phyloP scores from a whole-genome alignment of 805 yeast species.

The Starmerella potacharoeniae region DNA sequence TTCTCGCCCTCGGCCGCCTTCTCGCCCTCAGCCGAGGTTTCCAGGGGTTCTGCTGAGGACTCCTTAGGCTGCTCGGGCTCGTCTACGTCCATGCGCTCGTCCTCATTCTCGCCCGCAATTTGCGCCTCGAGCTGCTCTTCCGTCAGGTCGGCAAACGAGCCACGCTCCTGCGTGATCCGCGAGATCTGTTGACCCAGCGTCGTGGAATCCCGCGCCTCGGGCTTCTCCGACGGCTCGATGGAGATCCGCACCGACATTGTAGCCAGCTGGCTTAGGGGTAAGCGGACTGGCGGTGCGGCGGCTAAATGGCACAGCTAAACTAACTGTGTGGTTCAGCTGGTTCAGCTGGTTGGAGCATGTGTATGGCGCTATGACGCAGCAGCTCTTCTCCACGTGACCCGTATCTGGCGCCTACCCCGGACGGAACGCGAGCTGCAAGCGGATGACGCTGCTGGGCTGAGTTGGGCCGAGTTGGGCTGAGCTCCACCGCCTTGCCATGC shows the following conservation, averaged over 20 bases:
- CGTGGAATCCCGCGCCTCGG: background rate
- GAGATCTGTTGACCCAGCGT: conserved; percentile 37
- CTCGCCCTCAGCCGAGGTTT: background rate
- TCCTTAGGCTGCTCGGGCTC: background rate
- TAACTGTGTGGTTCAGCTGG: no score
- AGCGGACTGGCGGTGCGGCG: no score
- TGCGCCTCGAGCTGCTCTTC: conserved; percentile 37
- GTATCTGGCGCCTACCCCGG: no score
- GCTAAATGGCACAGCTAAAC: no score
- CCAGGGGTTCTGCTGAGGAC: background rate
- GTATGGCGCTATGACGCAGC: no score
- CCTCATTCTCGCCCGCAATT: background rate
- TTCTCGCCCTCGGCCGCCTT: background rate
- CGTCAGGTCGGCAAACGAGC: conserved; percentile 46
- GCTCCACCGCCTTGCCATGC: no score
- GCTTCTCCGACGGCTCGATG: conserved; percentile 20
- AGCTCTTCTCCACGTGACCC: no score
- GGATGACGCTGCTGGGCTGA: no score
- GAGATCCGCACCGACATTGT: conserved; percentile 13
- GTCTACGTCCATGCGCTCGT: conserved; percentile 10
- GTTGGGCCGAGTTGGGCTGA: no score
- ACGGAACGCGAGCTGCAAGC: no score
- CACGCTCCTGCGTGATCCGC: conserved; percentile 46
- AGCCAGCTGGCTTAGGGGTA: no score
- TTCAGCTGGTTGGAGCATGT: no score